Evolutionary conservation across 805 yeast genomes (phyloP).

Genomic region (Dipodascopsis uninucleata): DNA sequence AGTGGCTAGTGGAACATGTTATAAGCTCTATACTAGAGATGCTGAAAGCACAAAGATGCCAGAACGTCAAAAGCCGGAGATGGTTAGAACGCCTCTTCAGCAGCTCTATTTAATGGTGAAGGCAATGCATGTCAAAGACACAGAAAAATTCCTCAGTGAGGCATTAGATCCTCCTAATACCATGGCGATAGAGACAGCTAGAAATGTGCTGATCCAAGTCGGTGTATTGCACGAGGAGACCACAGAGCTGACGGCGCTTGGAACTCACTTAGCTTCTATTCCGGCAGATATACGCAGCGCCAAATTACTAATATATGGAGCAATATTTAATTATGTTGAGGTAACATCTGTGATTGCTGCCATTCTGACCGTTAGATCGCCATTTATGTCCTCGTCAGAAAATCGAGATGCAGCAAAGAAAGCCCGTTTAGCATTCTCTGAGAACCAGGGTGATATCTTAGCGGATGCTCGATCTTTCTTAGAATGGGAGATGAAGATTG

Average conservation of each 20-base stretch:
- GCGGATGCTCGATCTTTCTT: conserved; percentile 60
- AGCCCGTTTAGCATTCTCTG: conserved; percentile 29
- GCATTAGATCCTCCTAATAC: conserved; percentile 81
- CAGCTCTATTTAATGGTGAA: conserved; percentile 79
- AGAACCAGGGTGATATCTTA: conserved; percentile 70
- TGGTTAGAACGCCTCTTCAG: conserved; percentile 76
- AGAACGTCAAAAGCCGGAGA: conserved; percentile 81
- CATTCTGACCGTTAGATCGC: conserved; percentile 66
- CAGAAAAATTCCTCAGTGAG: conserved; percentile 59
- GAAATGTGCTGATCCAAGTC: conserved; percentile 53
- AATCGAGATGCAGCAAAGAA: conserved; percentile 60
- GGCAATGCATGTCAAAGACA: conserved; percentile 79
- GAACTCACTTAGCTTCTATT: conserved; percentile 70
- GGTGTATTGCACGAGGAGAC: conserved; percentile 60
- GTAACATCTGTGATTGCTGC: conserved; percentile 78
- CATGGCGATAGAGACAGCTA: conserved; percentile 50
- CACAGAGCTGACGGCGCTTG: conserved; percentile 64
- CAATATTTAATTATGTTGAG: conserved; percentile 79
- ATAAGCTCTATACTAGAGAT: conserved; percentile 66
- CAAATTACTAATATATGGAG: conserved; percentile 71
- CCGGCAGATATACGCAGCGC: conserved; percentile 86
- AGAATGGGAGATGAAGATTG: conserved; percentile 43
- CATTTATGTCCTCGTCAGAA: conserved; percentile 63
- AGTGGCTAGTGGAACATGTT: conserved; percentile 77
- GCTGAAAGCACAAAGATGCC: conserved; percentile 57